phyloP scores from a whole-genome alignment of 345 rosid genomes.

The Euphorbia peplus region DNA sequence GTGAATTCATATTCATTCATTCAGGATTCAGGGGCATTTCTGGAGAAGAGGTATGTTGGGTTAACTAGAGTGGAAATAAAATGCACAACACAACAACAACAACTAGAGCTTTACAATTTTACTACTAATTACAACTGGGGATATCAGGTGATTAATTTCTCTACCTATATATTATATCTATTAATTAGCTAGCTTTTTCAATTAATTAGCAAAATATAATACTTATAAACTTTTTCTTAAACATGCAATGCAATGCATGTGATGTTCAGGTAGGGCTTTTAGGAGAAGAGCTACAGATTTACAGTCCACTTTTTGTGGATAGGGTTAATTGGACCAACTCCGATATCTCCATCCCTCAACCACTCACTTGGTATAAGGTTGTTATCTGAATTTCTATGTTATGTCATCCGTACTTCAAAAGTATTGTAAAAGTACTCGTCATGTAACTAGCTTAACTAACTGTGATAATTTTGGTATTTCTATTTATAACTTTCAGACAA shows the following conservation, averaged over 20 bases:
- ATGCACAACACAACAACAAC: conserved; percentile 9
- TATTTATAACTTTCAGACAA: no score
- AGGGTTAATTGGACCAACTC: conserved; percentile 11
- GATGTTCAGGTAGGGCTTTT: conserved; percentile 21
- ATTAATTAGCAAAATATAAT: no score
- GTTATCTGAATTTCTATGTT: no score
- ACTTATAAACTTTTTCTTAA: no score
- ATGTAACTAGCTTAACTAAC: no score
- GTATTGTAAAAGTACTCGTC: no score
- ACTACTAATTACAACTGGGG: conserved; percentile 18
- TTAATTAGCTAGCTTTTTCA: no score
- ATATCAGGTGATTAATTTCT: conserved; percentile 24
- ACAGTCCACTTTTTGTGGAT: not conserved
- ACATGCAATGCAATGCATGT: no score
- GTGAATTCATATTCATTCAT: no score
- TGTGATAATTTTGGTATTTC: no score
- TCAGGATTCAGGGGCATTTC: conserved; percentile 27
- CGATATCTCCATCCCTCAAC: not conserved
- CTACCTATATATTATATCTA: no score
- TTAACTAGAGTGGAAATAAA: conserved; percentile 16
- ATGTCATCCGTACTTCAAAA: no score
- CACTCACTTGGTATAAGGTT: conserved; percentile 28
- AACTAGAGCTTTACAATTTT: conserved; percentile 5
- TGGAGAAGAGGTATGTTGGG: conserved; percentile 25
- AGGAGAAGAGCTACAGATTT: conserved; percentile 13